These are phyloP conservation scores for Trametes cingulata DNA, from an alignment of 768 basidiomycete species.

Conservation along the genomic window DNA sequence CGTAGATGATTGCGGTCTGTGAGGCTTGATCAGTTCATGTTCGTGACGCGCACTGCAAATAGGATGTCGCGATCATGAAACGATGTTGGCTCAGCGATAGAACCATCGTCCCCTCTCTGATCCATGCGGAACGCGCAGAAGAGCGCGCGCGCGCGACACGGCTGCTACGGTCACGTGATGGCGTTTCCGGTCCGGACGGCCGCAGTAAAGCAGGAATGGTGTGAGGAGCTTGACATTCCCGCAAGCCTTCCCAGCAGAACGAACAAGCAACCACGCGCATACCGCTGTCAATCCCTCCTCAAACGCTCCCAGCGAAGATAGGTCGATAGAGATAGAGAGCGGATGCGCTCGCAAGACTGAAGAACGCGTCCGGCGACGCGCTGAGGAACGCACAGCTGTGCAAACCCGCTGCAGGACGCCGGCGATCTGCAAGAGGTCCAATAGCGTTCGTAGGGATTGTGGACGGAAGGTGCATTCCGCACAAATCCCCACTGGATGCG, in stretches of 20 bases:
- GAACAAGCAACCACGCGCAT: too few species aligned
- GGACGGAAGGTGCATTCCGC: slow-evolving; percentile 14
- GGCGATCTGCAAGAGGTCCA: not conserved
- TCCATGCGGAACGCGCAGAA: not conserved
- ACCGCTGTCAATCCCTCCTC: too few species aligned
- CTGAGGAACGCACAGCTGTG: not conserved
- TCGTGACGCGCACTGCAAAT: not conserved
- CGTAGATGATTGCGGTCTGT: slow-evolving; percentile 95
- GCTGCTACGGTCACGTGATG: not conserved
- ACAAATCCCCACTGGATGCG: not conserved
- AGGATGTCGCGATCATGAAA: not conserved
- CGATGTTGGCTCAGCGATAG: not conserved
- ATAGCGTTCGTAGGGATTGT: not conserved
- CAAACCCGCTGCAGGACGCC: not conserved
- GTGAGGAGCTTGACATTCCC: too few species aligned
- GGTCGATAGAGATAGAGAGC: too few species aligned
- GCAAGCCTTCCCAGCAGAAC: too few species aligned
- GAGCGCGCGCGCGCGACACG: too few species aligned
- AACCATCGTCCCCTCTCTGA: not conserved
- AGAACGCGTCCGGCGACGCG: not conserved
- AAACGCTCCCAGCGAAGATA: too few species aligned
- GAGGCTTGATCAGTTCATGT: not conserved
- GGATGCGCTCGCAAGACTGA: too few species aligned
- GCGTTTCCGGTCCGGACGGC: not conserved
- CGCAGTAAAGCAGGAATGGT: not conserved